Percentiles rank a stretch among this genome's conserved stretches.
Evolutionary conservation across 345 rosid species (phyloP).

Genomic region (Toxicodendron radicans): DNA sequence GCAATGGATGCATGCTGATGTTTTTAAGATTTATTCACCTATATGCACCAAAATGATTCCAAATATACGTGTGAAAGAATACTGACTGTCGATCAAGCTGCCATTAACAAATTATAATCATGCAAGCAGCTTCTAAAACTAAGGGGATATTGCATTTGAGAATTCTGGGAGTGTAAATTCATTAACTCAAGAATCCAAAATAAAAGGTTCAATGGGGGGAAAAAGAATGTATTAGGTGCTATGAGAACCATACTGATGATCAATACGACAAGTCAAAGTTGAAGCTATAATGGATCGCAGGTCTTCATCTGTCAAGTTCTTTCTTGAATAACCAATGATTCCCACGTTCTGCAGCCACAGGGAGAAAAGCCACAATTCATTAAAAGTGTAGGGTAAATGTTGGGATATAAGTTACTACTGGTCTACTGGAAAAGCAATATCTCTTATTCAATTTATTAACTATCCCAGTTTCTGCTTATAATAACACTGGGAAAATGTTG

Average conservation of each 20-base stretch:
- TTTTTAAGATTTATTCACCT: too few species aligned
- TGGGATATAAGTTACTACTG: neutral
- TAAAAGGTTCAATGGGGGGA: neutral
- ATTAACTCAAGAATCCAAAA: neutral
- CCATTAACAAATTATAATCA: neutral
- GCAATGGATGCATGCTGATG: neutral
- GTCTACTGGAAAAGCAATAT: neutral
- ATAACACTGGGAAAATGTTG: neutral
- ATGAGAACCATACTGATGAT: slow-evolving; percentile 57
- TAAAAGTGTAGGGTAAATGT: neutral
- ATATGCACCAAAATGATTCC: neutral
- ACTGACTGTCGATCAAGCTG: neutral
- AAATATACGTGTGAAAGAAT: neutral
- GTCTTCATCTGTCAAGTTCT: slow-evolving; percentile 64
- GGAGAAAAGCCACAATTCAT: neutral
- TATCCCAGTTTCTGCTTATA: neutral
- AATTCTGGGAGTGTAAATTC: neutral
- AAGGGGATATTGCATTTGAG: neutral
- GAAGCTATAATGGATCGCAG: slow-evolving; percentile 68
- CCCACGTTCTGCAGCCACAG: slow-evolving; percentile 52
- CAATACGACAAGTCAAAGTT: slow-evolving; percentile 70
- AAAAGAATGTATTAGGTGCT: neutral
- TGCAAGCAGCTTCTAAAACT: neutral
- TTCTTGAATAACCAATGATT: slow-evolving; percentile 76
- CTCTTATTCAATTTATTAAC: neutral